Base-by-base conservation (phyloP, 2,329 filamentous ascomycete species). In the Fusarium sp. region DNA sequence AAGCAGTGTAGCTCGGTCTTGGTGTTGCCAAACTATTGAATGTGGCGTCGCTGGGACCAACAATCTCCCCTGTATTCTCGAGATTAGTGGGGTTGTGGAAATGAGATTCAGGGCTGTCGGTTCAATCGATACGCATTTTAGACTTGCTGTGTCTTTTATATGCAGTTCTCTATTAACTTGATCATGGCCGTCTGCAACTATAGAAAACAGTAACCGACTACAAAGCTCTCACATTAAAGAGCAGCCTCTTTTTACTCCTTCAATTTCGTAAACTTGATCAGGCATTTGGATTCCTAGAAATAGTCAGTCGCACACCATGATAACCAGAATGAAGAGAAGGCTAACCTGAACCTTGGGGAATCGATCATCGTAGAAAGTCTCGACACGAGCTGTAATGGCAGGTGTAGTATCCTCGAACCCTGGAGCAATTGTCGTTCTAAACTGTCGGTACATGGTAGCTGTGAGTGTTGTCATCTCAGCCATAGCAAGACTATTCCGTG, bases 361-460 rank as follows among this genome's bases (percentile, higher is more conserved):
- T 1, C 64, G 63, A 2, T 78, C 72, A 48, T 77, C 75, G 1
- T 69, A 78, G 35, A 78, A 77, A 11, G 72, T 67, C 28, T 77
- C 75, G 14, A 77, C 73, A 0, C 75, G 66, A 17, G 70, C 71
- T 5, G 75, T 78, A 11, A 77, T 77, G 1, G 69, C 75, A 0
- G 75, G 75, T 5, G 62, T 75, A 0, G 58, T 60, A 1, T 68
- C 47, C 18, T 75, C 56, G 13, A 72, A 72, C 1, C 66, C 69
- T 14, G 69, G 74, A 11, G 69, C 64, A 18, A 72, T 67, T 0
- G 53, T 63, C 1, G 75, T 77, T 11, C 35, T 35, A 13, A 74
- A 76, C n/a, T 69, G 53, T 32, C 74, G 53, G 18, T 77, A 77
- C 20, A 77, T 45, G 0, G 75, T 50, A 3, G 75, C 65, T 8